Base-by-base conservation (phyloP, 2,329 filamentous ascomycete genomes). In the Colletotrichum kahawae region DNA sequence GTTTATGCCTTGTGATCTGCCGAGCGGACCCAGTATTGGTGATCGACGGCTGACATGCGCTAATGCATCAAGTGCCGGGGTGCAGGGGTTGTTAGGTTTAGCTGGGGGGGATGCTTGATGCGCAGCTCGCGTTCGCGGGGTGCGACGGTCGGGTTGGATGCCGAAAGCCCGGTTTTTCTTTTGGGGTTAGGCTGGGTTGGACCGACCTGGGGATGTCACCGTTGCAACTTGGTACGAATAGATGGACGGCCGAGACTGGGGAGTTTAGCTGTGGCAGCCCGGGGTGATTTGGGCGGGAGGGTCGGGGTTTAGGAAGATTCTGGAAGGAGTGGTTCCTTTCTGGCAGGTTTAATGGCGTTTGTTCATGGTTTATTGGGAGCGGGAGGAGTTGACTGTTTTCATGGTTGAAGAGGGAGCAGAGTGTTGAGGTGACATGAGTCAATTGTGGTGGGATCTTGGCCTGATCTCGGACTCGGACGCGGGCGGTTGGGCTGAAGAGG, bases 21-120 rank as follows among this genome's bases (percentile, higher is more conserved):
- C 43, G 43, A 54, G 43, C 43, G n/a, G 43, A 21, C 29, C 31
- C 54, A 57, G 43, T 21, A 12, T 14, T 33, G 33, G 36, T 74
- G 62, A 63, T 64, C 56, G 43, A 67, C 43, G 63, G 33, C 62
- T 67, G 68, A 59, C 63, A 43, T 67, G 62, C 56, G 56, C 69
- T 67, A 75, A 71, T 72, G 72, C 69, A 64, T 57, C 56, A 64
- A 29, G 21, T 48, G 29, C 69, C 24, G 57, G 69, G 69, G 59
- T 72, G 21, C 24, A 21, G 56, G 72, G 56, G 59, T 24, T 34
- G 43, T 51, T 51, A 4, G 0, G 43, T 51, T 51, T 51, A 21
- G 43, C 43, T 21, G n/a, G 43, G 13, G 43, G 24, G 24, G 24
- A 24, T 29, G 29, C 29, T 29, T 29, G 29, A 29, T 21, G 21